phyloP scores from a whole-genome alignment of 2,329 filamentous ascomycete genomes.

The Fonsecaea multimorphosa region DNA sequence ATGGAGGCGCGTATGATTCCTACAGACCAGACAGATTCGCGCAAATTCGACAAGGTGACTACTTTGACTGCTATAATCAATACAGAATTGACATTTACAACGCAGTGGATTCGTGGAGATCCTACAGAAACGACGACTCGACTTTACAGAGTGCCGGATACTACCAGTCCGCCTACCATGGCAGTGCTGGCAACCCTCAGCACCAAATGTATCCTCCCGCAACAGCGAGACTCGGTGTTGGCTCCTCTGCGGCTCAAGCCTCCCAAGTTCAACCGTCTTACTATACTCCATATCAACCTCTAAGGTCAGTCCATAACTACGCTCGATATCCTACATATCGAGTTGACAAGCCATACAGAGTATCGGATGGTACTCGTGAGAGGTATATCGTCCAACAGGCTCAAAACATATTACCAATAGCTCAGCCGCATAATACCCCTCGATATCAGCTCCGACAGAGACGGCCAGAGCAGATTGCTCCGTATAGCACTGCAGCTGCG shows the following conservation, averaged over 20 bases:
- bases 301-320: slow-evolving; percentile 39
- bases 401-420: neutral
- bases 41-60: slow-evolving; percentile 36
- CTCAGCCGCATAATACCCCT: neutral
- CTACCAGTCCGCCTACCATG: slow-evolving; percentile 1
- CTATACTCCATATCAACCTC: slow-evolving; percentile 25
- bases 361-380: slow-evolving; percentile 28
- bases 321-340: slow-evolving; percentile 39
- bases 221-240: neutral
- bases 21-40: too few relatives aligned
- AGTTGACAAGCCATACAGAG: slow-evolving; percentile 39
- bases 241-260: neutral
- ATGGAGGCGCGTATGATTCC: slow-evolving; percentile 1
- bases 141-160: slow-evolving; percentile 30
- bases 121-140: slow-evolving; percentile 32
- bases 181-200: neutral
- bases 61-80: slow-evolving; percentile 24
- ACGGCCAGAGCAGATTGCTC: slow-evolving; percentile 23
- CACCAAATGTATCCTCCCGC: neutral
- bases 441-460: slow-evolving; percentile 27
- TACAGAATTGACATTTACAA: slow-evolving; percentile 37
- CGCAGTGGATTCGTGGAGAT: slow-evolving; percentile 39
- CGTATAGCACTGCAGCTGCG: slow-evolving; percentile 19
- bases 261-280: neutral
- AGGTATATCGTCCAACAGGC: slow-evolving; percentile 26